A percentile compares a stretch with the other conserved stretches of the same genome.
phyloP scores from a whole-genome alignment of 2,329 filamentous ascomycete genomes.

The Dactylellina drechsleri region DNA sequence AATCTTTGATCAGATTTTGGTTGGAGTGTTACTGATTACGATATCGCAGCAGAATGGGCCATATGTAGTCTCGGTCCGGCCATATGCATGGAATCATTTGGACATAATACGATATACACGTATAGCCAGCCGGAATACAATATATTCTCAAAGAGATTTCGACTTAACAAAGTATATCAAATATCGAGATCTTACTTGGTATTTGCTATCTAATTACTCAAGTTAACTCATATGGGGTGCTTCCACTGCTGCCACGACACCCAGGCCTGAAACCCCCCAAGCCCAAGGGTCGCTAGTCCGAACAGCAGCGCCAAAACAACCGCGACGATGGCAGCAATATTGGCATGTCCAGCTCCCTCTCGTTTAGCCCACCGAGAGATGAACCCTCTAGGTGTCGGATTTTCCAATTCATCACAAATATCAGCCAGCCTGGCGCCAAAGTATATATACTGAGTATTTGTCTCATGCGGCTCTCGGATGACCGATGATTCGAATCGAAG shows the following conservation, averaged over 20 bases:
- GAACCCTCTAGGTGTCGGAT: slow-evolving; percentile 40
- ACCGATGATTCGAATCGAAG: slow-evolving; percentile 43
- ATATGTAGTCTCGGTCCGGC: no score
- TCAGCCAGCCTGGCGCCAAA: slow-evolving; percentile 47
- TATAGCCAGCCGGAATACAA: no score
- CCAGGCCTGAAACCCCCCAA: slow-evolving; percentile 45
- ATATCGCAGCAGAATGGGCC: no score
- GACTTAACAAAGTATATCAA: no score
- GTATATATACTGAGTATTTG: slow-evolving; percentile 40
- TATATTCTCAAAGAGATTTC: no score
- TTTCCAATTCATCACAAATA: slow-evolving; percentile 47
- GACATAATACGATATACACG: no score
- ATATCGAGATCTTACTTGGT: no score
- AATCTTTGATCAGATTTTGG: no score
- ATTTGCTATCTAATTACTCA: no score
- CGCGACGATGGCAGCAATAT: slow-evolving; percentile 29
- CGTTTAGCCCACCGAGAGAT: slow-evolving; percentile 49
- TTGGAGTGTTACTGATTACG: no score
- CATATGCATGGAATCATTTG: no score
- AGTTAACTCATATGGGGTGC: slow-evolving; percentile 24
- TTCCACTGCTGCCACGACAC: slow-evolving; percentile 45
- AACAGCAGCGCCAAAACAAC: slow-evolving; percentile 37
- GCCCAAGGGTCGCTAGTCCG: slow-evolving; percentile 28
- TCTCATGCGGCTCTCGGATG: slow-evolving; percentile 34
- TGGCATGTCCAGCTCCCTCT: slow-evolving; percentile 36